Evolutionary conservation across 2,329 filamentous ascomycete genomes (phyloP).

Genomic region (Aspergillus piperis): DNA sequence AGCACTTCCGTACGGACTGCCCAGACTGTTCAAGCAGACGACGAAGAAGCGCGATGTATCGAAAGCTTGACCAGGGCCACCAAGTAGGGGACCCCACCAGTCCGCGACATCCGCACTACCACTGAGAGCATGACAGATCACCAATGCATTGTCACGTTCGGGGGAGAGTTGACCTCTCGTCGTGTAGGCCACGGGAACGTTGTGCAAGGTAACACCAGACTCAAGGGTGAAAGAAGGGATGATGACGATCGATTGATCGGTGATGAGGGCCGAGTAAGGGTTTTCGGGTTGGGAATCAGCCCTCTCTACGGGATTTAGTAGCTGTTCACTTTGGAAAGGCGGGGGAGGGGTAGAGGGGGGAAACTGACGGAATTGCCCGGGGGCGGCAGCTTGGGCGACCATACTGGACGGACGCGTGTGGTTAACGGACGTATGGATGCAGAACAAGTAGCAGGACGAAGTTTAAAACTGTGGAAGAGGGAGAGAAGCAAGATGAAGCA

Average conservation of each 20-base stretch:
- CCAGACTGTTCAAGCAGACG: conserved; percentile 57
- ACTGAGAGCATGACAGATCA: conserved; percentile 60
- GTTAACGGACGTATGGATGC: not conserved
- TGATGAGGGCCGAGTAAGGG: conserved; percentile 81
- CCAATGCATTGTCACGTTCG: conserved; percentile 62
- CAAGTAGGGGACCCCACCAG: conserved; percentile 60
- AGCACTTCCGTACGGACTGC: conserved; percentile 58
- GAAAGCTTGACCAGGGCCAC: conserved; percentile 55
- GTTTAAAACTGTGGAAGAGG: not conserved
- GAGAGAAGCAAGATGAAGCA: not conserved
- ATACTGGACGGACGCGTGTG: conserved; percentile 20
- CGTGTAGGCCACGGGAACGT: conserved; percentile 69
- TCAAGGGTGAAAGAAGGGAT: conserved; percentile 91
- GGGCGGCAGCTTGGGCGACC: conserved; percentile 25
- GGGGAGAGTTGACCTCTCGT: conserved; percentile 61
- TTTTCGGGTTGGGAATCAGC: conserved; percentile 76
- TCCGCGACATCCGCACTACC: conserved; percentile 58
- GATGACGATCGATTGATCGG: conserved; percentile 82
- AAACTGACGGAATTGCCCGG: conserved; percentile 42
- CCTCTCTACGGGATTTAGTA: conserved; percentile 60
- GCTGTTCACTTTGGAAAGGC: conserved; percentile 30
- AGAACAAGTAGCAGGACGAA: not conserved
- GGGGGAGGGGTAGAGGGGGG: conserved; percentile 21
- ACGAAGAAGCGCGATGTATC: conserved; percentile 57
- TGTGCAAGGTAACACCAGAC: conserved; percentile 78